A percentile compares a stretch with the other conserved stretches of the same genome.
phyloP scores from a whole-genome alignment of 2,329 filamentous ascomycete genomes.

The Gaeumannomyces tritici region DNA sequence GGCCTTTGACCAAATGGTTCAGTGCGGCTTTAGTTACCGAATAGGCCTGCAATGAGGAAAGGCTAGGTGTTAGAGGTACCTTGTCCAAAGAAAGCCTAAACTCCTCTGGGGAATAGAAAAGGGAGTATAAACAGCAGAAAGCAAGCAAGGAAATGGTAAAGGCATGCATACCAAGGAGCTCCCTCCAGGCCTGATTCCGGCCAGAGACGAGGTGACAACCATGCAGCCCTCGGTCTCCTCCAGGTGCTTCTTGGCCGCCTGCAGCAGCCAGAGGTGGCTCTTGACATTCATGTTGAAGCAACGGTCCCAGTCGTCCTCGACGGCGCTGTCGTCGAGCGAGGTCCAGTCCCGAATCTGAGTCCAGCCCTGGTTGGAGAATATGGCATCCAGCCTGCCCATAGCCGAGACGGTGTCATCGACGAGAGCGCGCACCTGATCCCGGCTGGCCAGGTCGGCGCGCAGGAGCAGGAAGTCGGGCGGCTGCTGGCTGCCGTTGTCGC shows the following conservation, averaged over 20 bases:
- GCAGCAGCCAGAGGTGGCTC: conserved; percentile 49
- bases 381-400: conserved; percentile 65
- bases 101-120: too few species aligned
- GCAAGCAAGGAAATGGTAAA: too few species aligned
- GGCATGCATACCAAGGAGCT: conserved; percentile 46
- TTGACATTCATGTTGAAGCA: conserved; percentile 56
- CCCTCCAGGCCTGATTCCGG: conserved; percentile 54
- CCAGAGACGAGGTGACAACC: conserved; percentile 53
- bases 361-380: conserved; percentile 66
- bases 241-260: conserved; percentile 41
- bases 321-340: conserved; percentile 40
- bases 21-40: conserved; percentile 69
- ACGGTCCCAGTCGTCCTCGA: conserved; percentile 49
- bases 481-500: not conserved
- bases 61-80: not conserved
- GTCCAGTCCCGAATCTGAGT: conserved; percentile 33
- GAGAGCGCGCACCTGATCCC: conserved; percentile 46
- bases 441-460: conserved; percentile 56
- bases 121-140: too few species aligned
- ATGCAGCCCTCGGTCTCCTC: conserved; percentile 51
- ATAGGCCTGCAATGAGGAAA: conserved; percentile 44
- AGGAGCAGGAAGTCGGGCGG: conserved; percentile 35
- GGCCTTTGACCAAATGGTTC: conserved; percentile 44
- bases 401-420: conserved; percentile 47
- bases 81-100: too few species aligned